Conservation (phyloP, 805 yeast species). For the Starmerella geochares region DNA sequence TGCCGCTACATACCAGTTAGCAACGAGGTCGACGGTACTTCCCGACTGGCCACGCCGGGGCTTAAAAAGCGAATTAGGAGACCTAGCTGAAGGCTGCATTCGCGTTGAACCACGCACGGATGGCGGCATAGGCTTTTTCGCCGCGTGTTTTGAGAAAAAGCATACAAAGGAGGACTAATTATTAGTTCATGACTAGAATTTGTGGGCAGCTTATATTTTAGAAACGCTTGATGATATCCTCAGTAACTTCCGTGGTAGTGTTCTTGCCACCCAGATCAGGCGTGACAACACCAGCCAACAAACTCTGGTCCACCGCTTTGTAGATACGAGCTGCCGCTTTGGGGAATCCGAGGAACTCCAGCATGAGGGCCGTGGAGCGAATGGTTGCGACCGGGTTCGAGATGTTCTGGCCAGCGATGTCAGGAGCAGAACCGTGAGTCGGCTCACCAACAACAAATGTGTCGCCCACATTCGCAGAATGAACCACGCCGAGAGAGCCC, state of each 20-base stretch:
- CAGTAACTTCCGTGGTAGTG: constrained; percentile 75
- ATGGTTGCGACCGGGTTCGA: constrained; percentile 92
- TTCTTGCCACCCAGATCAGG: constrained; percentile 94
- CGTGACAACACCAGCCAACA: constrained; percentile 68
- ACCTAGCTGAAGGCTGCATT: constrained; percentile 55
- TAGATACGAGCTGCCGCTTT: constrained; percentile 86
- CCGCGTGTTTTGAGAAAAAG: constrained; percentile 69
- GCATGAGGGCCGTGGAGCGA: constrained; percentile 93
- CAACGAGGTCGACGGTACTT: constrained; percentile 50
- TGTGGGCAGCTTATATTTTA: not conserved
- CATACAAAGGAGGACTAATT: not conserved
- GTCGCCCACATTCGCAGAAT: constrained; percentile 96
- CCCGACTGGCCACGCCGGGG: constrained; percentile 89
- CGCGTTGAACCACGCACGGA: constrained; percentile 77
- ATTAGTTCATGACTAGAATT: not conserved
- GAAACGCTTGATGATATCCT: constrained; percentile 59
- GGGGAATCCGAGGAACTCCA: constrained; percentile 88
- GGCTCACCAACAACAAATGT: constrained; percentile 96
- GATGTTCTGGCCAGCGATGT: constrained; percentile 89
- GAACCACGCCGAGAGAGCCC: constrained; percentile 96
- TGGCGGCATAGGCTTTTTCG: constrained; percentile 98
- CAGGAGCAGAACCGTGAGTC: constrained; percentile 98
- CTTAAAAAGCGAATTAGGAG: constrained; percentile 50
- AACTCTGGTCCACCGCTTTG: constrained; percentile 87
- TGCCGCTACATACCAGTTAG: constrained; percentile 55